Evolutionary conservation across 139 green algal genomes (phyloP).

Genomic region (Chloropicon primus): DNA sequence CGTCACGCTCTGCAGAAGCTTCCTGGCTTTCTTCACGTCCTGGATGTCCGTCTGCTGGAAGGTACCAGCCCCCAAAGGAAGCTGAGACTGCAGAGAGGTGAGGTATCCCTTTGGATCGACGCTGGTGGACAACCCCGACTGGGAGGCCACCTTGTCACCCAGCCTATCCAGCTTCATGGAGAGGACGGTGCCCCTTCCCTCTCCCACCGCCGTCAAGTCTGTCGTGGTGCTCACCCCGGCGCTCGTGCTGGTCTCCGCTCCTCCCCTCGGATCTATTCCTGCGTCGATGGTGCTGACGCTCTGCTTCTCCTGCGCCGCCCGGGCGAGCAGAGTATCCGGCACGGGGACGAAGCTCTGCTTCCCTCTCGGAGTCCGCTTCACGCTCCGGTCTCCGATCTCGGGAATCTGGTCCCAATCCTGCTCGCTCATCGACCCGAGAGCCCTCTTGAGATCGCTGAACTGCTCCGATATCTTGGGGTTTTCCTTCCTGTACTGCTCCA

Average conservation of each 20-base stretch:
- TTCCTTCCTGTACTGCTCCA: slow-evolving; percentile 78
- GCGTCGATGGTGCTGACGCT: slow-evolving; percentile 8
- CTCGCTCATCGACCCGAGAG: slow-evolving; percentile 56
- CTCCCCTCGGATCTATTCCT: too few species aligned
- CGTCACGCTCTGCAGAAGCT: slow-evolving; percentile 91
- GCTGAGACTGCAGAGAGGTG: slow-evolving; percentile 67
- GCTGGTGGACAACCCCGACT: slow-evolving; percentile 36
- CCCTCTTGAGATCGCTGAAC: slow-evolving; percentile 93
- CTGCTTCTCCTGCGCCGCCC: slow-evolving; percentile 45
- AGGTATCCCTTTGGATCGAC: slow-evolving; percentile 98
- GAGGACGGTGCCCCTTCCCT: slow-evolving; percentile 59
- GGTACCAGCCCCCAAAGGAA: neutral
- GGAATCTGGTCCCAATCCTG: slow-evolving; percentile 86
- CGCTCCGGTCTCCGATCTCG: slow-evolving; percentile 95
- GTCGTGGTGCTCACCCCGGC: slow-evolving; percentile 43
- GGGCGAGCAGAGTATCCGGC: slow-evolving; percentile 77
- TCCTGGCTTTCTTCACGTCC: slow-evolving; percentile 96
- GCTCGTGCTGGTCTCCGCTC: neutral
- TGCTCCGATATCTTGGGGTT: slow-evolving; percentile 98
- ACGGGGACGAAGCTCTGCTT: slow-evolving; percentile 70
- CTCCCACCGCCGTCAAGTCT: slow-evolving; percentile 83
- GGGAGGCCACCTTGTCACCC: slow-evolving; percentile 36
- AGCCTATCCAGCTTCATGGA: slow-evolving; percentile 88
- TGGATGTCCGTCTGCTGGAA: slow-evolving; percentile 68
- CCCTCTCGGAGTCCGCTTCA: slow-evolving; percentile 57